Evolutionary conservation across 78 protist genomes (phyloP).

Genomic region (Protostelium mycophagum): DNA sequence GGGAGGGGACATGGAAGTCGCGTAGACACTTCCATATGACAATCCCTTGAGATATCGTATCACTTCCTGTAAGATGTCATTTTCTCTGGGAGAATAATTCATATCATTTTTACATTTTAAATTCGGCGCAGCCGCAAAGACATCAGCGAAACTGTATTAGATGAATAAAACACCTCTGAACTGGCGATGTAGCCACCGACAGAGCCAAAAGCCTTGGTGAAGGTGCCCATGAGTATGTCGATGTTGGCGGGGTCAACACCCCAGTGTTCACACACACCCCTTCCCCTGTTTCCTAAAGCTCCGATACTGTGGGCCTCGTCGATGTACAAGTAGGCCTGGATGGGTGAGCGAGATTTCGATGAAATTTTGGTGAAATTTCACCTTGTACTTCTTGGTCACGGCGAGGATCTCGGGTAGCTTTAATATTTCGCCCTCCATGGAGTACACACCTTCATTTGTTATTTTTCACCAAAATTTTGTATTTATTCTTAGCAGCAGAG

Average conservation of each 20-base stretch:
- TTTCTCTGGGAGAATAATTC: no score
- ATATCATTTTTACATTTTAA: no score
- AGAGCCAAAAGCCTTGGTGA: conserved; percentile 96
- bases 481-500: no score
- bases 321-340: conserved; percentile 81
- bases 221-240: conserved; percentile 99
- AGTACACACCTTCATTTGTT: conserved; percentile 60
- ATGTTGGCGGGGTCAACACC: conserved; percentile 82
- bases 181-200: conserved; percentile 96
- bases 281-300: conserved; percentile 91
- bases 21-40: conserved; percentile 47
- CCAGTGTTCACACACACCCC: conserved; percentile 91
- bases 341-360: background rate
- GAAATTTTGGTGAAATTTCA: background rate
- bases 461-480: background rate
- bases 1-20: conserved; percentile 75
- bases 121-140: no score
- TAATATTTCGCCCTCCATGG: conserved; percentile 96
- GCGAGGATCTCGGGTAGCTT: conserved; percentile 75
- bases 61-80: background rate
- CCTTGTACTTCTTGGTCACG: conserved; percentile 90
- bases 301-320: conserved; percentile 99
- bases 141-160: conserved; percentile 20
- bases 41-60: background rate
- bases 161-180: conserved; percentile 21